A percentile compares a stretch with the other conserved stretches of the same genome.
Conservation (phyloP, 2,329 filamentous ascomycete species). For the Monascus ruber region DNA sequence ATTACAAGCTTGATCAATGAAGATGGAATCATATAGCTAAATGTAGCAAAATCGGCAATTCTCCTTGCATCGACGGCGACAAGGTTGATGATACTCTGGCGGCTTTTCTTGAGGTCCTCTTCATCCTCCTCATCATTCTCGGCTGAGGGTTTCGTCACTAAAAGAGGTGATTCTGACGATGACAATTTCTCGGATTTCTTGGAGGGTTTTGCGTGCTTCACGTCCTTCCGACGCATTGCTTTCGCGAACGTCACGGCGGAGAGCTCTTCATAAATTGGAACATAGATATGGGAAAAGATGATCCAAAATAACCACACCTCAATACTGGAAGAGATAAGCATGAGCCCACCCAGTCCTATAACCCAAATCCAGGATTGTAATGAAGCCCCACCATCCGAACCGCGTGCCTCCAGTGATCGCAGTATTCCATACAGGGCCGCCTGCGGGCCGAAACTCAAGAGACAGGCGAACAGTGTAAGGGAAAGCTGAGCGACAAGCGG, state of each 20-base stretch:
- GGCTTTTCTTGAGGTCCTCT: constrained; percentile 42
- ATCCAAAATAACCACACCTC: constrained; percentile 56
- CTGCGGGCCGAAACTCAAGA: constrained; percentile 57
- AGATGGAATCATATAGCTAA: constrained; percentile 53
- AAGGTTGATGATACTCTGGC: constrained; percentile 62
- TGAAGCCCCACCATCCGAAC: constrained; percentile 28
- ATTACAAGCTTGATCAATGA: constrained; percentile 52
- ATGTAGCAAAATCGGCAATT: constrained; percentile 54
- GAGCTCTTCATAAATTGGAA: constrained; percentile 57
- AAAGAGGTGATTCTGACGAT: too few species aligned
- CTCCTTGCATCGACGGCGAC: constrained; percentile 62
- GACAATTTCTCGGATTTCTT: constrained; percentile 4
- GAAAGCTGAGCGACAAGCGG: constrained; percentile 47
- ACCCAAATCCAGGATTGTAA: constrained; percentile 53
- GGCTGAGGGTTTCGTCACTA: constrained; percentile 8
- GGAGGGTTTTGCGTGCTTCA: constrained; percentile 46
- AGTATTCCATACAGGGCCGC: constrained; percentile 56
- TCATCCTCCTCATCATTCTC: constrained; percentile 30
- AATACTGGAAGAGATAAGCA: constrained; percentile 44
- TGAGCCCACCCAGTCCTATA: constrained; percentile 48
- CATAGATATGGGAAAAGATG: constrained; percentile 46
- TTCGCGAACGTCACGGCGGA: constrained; percentile 64
- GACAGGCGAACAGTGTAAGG: constrained; percentile 41
- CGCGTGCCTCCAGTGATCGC: constrained; percentile 48
- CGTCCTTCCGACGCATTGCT: constrained; percentile 61